Percentiles rank a stretch among this genome's conserved stretches.
Evolutionary conservation across 805 yeast genomes (phyloP).

Genomic region (Yueomyces sp.): DNA sequence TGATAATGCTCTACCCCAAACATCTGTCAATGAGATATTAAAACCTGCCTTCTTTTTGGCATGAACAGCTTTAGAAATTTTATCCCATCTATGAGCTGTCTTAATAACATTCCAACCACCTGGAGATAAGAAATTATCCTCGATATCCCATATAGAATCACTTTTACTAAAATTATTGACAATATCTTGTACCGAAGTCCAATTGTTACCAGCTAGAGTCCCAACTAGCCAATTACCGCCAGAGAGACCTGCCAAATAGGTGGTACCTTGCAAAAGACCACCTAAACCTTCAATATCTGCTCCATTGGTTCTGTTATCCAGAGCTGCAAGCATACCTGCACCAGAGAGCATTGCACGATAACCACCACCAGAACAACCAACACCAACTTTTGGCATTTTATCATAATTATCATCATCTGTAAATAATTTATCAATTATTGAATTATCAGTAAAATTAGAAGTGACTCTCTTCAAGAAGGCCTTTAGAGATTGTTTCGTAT

Average conservation of each 20-base stretch:
- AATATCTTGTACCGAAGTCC: slow-evolving; percentile 56
- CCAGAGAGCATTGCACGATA: slow-evolving; percentile 80
- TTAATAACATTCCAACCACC: slow-evolving; percentile 24
- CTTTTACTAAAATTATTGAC: slow-evolving; percentile 23
- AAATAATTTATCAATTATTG: slow-evolving; percentile 10
- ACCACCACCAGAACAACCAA: slow-evolving; percentile 77
- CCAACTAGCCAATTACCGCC: slow-evolving; percentile 83
- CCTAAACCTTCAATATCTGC: slow-evolving; percentile 49
- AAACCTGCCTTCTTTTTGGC: slow-evolving; percentile 52
- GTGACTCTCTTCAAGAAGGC: slow-evolving; percentile 32
- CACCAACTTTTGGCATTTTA: slow-evolving; percentile 31
- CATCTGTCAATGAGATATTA: slow-evolving; percentile 52
- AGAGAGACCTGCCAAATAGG: slow-evolving; percentile 65
- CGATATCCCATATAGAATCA: slow-evolving; percentile 55
- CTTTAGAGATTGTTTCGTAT: slow-evolving; percentile 31
- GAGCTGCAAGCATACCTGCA: slow-evolving; percentile 70
- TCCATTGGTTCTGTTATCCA: slow-evolving; percentile 57
- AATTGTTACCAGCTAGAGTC: slow-evolving; percentile 55
- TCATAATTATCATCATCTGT: background rate
- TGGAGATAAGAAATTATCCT: slow-evolving; percentile 44
- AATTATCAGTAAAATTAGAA: slow-evolving; percentile 11
- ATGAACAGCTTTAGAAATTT: slow-evolving; percentile 38
- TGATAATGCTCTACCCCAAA: slow-evolving; percentile 69
- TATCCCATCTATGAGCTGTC: slow-evolving; percentile 39
- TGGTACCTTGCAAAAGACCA: slow-evolving; percentile 57